Base-by-base conservation (phyloP, 768 basidiomycete species). In the Postia placenta region DNA sequence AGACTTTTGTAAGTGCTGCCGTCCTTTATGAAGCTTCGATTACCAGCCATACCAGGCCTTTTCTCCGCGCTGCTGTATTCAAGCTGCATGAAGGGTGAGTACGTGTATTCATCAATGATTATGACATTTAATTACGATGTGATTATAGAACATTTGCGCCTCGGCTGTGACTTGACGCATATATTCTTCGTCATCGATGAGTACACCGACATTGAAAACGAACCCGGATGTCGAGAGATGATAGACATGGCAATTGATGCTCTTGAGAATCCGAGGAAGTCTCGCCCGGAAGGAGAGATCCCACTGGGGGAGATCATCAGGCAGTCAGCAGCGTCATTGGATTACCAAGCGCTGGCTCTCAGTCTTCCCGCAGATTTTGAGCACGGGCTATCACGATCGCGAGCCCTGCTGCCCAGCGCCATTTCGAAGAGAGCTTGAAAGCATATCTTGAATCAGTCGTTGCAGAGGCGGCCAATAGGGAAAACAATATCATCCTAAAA, bases 181-280 rank as follows among this genome's bases (percentile, higher is more conserved):
- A n/a, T 57, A 2, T 60, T 60, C 36, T 63, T 63, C 51, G 43
- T 61, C 23, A 44, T 63, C 14, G 61, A 64, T 45, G 61, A 63
- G 42, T 55, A 60, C 23, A 56, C 61, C 0, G 62, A 64, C 35
- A 49, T 48, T 2, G 49, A 41, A 28, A 22, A 43, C 12, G 55
- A 25, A 3, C 15, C 35, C 2, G 48, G 36, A 14, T 56, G 53
- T 41, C 50, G 50, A 15, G 45, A 52, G n/a, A 44, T 53, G 38
- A 50, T 45, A 17, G 54, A 57, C 30, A 43, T 57, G 14, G 50
- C 59, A 23, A 53, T 57, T 23, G 58, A 64, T 48, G 61, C 61
- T 3, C 30, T 61, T 4, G 24, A 35, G n/a, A 45, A 63, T 45
- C 62, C 62, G 11, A 14, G 48, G 17, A 57, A 57, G 22, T 52